phyloP scores from a whole-genome alignment of 371 early-diverging fungal species.

The Mucor racemosus region DNA sequence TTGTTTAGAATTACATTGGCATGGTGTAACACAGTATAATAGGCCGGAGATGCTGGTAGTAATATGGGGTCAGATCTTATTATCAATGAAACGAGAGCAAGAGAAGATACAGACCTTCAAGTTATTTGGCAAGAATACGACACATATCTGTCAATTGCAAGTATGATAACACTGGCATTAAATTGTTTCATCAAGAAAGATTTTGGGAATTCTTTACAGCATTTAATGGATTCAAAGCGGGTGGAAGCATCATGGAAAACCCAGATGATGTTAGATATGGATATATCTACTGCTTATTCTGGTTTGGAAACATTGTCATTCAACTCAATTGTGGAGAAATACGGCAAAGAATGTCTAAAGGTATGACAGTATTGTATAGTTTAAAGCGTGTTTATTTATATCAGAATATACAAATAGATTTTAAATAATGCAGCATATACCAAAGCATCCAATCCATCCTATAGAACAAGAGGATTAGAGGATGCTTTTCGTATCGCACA shows the following conservation, averaged over 20 bases:
- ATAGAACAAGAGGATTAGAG: slow-evolving; percentile 44
- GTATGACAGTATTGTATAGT: slow-evolving; percentile 11
- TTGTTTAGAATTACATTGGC: background rate
- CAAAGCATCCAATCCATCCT: slow-evolving; percentile 38
- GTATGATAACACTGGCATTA: slow-evolving; percentile 25
- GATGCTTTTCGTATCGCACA: slow-evolving; percentile 44
- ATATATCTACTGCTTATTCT: slow-evolving; percentile 19
- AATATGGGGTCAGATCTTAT: background rate
- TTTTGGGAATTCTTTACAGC: slow-evolving; percentile 23
- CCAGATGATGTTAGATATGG: slow-evolving; percentile 30
- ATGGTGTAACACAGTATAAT: background rate
- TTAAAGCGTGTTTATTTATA: background rate
- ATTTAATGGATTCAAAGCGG: slow-evolving; percentile 34
- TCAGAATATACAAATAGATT: slow-evolving; percentile 13
- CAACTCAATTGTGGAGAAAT: slow-evolving; percentile 13
- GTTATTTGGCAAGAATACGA: slow-evolving; percentile 34
- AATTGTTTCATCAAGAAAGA: slow-evolving; percentile 22
- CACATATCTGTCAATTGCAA: slow-evolving; percentile 20
- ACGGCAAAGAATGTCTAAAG: slow-evolving; percentile 40
- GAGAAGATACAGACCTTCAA: slow-evolving; percentile 18
- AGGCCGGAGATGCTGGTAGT: background rate
- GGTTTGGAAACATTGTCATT: slow-evolving; percentile 33
- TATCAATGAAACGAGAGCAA: slow-evolving; percentile 19
- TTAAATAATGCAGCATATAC: slow-evolving; percentile 31
- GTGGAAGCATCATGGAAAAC: slow-evolving; percentile 43